Base-by-base conservation (phyloP, 192 early-diverging fungal genomes). In the Kappamyces sp. region DNA sequence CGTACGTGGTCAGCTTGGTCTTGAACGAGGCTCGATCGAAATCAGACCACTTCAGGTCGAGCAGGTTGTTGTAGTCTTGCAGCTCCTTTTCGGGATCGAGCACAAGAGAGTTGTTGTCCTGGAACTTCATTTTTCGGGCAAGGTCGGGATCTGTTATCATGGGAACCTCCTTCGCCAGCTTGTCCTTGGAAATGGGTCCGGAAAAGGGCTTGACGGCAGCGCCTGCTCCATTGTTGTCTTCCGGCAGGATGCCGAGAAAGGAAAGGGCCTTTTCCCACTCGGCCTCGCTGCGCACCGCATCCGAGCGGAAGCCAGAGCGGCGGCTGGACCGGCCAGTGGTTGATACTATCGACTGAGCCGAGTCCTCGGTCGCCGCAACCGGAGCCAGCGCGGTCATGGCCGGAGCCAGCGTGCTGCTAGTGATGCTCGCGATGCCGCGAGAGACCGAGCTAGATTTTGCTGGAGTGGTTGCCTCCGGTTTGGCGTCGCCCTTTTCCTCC, bases 251-350 rank as follows among this genome's bases (percentile, higher is more conserved):
- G 2, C 62, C 65, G 66, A 71, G 61, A 7, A 76, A 59, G 2
- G 69, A 65, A 8, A 79, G 55, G 2, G 71, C 69, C 35, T 73
- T 50, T 42, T 77, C 67, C 61, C 62, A 79, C 59, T 79, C 77
- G 1, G 68, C 72, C 44, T 79, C 77, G n/a, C 63, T 74, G 31
- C 66, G 52, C 8, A 79, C 77, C n/a, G 70, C 51, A 69, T 79
- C 77, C 7, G 68, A 70, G 6, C 60, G 63, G 59, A 78, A 74
- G 35, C 60, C 50, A 7, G 63, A 43, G 1, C 52, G 40, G 10
- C 58, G 50, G 40, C 53, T 51, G 5, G 40, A 41, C 48, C 52
- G 50, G 5, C n/a, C 37, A 13, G 44, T 32, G 3, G 15, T n/a
- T 5, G 50, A 23, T 4, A 10, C 41, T 5, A 47, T 48, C 1